These are phyloP conservation scores for Pleurotus sapidus DNA, from an alignment of 768 basidiomycete species.

Conservation along the genomic window DNA sequence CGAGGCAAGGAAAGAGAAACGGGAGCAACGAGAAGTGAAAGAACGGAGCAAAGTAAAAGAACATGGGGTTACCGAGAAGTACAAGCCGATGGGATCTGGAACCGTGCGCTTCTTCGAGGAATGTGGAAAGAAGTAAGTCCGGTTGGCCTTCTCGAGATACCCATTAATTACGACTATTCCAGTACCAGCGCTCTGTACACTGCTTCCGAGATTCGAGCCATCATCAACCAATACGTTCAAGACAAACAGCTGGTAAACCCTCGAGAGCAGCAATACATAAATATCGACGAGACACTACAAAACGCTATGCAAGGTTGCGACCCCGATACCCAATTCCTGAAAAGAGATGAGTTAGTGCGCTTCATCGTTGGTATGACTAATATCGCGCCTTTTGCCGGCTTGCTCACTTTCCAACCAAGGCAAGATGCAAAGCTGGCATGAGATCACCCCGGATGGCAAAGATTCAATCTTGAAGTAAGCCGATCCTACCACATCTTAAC, in stretches of 20 bases:
- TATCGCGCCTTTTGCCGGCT: not conserved
- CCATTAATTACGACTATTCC: not conserved
- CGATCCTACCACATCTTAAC: not conserved
- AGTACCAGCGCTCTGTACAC: constrained; percentile 58
- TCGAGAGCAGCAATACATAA: constrained; percentile 65
- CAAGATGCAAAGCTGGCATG: constrained; percentile 79
- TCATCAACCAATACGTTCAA: constrained; percentile 63
- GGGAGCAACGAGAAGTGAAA: constrained; percentile 50
- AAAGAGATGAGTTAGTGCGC: constrained; percentile 60
- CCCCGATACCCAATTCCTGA: constrained; percentile 48
- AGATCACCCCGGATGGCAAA: constrained; percentile 50
- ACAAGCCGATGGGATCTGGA: constrained; percentile 60
- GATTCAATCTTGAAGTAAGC: constrained; percentile 62
- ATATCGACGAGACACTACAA: constrained; percentile 52
- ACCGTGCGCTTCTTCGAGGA: constrained; percentile 52
- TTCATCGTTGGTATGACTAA: constrained; percentile 32
- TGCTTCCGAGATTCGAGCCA: constrained; percentile 48
- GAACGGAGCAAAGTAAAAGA: constrained; percentile 43
- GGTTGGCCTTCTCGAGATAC: not conserved
- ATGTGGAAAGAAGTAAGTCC: constrained; percentile 58
- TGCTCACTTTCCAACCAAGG: constrained; percentile 11
- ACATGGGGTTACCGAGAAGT: constrained; percentile 64
- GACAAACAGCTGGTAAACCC: constrained; percentile 61
- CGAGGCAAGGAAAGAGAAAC: constrained; percentile 62
- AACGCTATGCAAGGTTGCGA: constrained; percentile 13